These are phyloP conservation scores for Cadophora gregata DNA, from an alignment of 2,329 filamentous ascomycete species.

Conservation along the genomic window DNA sequence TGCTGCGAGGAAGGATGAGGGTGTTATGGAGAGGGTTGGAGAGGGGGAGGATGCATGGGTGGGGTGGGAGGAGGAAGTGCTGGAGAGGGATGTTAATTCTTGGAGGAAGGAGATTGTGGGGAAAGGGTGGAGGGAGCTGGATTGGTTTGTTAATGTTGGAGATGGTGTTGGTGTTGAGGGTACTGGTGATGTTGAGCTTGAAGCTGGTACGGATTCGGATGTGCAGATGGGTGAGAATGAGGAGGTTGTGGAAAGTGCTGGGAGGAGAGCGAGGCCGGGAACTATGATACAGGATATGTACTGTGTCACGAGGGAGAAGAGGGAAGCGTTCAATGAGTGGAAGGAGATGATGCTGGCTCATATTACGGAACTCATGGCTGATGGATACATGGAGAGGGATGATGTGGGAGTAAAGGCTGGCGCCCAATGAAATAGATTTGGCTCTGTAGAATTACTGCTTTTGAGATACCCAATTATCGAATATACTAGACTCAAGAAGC, in stretches of 20 bases:
- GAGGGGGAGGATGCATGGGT: slow-evolving; percentile 54
- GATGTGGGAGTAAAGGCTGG: slow-evolving; percentile 25
- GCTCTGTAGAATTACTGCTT: too few species aligned
- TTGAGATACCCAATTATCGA: slow-evolving; percentile 3
- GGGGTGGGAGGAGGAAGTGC: slow-evolving; percentile 55
- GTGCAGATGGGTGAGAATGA: slow-evolving; percentile 14
- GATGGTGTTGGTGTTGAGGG: slow-evolving; percentile 44
- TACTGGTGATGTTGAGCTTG: slow-evolving; percentile 40
- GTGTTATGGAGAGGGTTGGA: slow-evolving; percentile 52
- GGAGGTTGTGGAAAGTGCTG: slow-evolving; percentile 28
- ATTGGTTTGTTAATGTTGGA: slow-evolving; percentile 65
- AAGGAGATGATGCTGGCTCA: slow-evolving; percentile 62
- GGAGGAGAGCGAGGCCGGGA: slow-evolving; percentile 30
- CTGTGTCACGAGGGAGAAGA: slow-evolving; percentile 68
- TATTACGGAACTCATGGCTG: slow-evolving; percentile 52
- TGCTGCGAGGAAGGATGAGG: slow-evolving; percentile 47
- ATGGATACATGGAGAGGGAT: slow-evolving; percentile 19
- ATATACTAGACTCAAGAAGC: background rate
- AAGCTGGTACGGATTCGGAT: slow-evolving; percentile 44
- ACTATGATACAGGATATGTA: slow-evolving; percentile 81
- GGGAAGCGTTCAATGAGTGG: slow-evolving; percentile 68
- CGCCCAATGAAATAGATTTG: too few species aligned
- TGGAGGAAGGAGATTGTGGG: slow-evolving; percentile 63
- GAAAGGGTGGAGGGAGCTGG: slow-evolving; percentile 54
- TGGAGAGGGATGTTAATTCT: slow-evolving; percentile 61